Percentiles rank a stretch among this genome's conserved stretches.
phyloP scores from a whole-genome alignment of 768 basidiomycete genomes.

The Melanogaster broomeanus region DNA sequence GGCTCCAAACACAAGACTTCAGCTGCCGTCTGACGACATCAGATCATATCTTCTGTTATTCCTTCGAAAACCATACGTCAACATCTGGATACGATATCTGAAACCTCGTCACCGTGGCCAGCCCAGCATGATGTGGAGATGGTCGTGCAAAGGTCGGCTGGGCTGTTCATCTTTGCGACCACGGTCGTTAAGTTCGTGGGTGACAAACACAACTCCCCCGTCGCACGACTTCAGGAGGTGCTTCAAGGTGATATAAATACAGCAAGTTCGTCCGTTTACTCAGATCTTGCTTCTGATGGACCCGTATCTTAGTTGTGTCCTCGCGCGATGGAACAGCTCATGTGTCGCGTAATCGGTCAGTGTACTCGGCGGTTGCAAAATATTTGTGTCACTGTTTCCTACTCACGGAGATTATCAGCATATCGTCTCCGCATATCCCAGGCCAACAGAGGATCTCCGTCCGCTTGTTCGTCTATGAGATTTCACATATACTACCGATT shows the following conservation, averaged over 20 bases:
- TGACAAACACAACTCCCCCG: conserved; percentile 9
- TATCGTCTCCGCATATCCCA: no score
- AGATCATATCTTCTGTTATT: conserved; percentile 19
- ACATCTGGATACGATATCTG: neutral
- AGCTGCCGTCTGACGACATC: conserved; percentile 25
- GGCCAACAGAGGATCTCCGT: no score
- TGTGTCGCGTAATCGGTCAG: no score
- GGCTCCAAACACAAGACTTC: conserved; percentile 19
- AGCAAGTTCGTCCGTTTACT: conserved; percentile 9
- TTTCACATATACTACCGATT: no score
- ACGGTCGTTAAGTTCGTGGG: conserved; percentile 28
- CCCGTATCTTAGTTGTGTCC: no score
- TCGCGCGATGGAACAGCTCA: no score
- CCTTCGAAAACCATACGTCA: conserved; percentile 18
- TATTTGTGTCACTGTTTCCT: no score
- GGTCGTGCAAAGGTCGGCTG: conserved; percentile 18
- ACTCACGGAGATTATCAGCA: no score
- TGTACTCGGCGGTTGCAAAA: no score
- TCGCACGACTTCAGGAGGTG: conserved; percentile 8
- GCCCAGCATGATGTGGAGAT: conserved; percentile 19
- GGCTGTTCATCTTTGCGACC: conserved; percentile 30
- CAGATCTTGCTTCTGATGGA: no score
- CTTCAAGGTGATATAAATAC: conserved; percentile 1
- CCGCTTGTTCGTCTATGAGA: no score
- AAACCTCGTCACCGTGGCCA: conserved; percentile 17